phyloP scores from a whole-genome alignment of 192 early-diverging fungal species.

The Kickxella alabastrina region DNA sequence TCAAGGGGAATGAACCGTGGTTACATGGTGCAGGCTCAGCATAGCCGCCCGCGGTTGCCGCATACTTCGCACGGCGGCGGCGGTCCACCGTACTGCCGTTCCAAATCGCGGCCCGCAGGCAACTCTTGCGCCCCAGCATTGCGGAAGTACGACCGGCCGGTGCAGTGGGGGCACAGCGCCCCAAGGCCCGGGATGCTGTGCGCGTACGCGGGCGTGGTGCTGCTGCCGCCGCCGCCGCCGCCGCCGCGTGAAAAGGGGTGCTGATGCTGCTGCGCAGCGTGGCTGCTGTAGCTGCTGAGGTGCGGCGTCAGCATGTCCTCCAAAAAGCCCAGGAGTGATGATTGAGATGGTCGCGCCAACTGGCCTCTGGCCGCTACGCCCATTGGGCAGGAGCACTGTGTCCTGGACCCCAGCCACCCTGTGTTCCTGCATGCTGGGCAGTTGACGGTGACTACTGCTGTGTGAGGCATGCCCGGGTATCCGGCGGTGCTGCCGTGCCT shows the following conservation, averaged over 20 bases:
- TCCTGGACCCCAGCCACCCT: background rate
- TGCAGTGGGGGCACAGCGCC: constrained; percentile 28
- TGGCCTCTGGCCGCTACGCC: background rate
- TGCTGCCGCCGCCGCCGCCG: background rate
- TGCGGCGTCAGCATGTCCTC: background rate
- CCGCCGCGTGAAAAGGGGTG: background rate
- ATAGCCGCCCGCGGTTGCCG: constrained; percentile 17
- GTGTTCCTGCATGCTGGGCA: background rate
- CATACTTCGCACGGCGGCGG: constrained; percentile 36
- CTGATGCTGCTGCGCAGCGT: background rate
- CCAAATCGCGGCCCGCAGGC: constrained; percentile 12
- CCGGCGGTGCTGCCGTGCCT: background rate
- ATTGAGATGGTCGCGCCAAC: background rate
- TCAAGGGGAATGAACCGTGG: no score
- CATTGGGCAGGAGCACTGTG: background rate
- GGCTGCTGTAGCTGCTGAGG: background rate
- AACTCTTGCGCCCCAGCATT: constrained; percentile 5
- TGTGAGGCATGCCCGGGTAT: constrained; percentile 3
- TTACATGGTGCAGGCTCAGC: no score
- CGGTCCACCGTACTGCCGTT: constrained; percentile 10
- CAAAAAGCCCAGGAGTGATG: background rate
- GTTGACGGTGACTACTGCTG: background rate
- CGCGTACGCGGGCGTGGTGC: constrained; percentile 6
- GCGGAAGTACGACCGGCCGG: constrained; percentile 39
- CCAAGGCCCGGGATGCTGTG: constrained; percentile 20